Evolutionary conservation across 345 rosid genomes (phyloP), one percentile per base, ranked within the genome.

Genomic region (Psidium friedrichsthalianum): DNA sequence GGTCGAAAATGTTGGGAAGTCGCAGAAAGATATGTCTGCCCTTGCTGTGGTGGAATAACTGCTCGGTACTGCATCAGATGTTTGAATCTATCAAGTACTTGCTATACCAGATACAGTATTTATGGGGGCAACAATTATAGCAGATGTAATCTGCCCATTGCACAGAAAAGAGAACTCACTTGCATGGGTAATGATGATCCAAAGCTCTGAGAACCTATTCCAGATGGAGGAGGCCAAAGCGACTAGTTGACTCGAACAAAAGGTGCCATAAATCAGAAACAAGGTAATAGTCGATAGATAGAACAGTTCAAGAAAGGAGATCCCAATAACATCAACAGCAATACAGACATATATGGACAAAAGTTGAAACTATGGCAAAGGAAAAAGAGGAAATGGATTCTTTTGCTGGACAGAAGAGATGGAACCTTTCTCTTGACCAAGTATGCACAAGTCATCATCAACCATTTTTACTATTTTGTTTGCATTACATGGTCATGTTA

Each of bases 1-100:
- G 94, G 95, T n/a, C 90, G 94, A 89, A 92, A 97, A 88, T 93
- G 98, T 64, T 94, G 96, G 87, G 95, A 90, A 88, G 92, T 88
- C 11, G 89, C 53, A 10, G 95, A 91, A 87, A 92, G 87, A 88
- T 89, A 97, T 82, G 88, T 91, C 84, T 95, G 98, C 25, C 94
- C 94, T 58, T 88, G 98, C 64, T 93, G 98, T 15, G 90, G 82
- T 15, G 94, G 94, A 82, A 86, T 91, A 92, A 90, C 88, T 11
- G 93, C 92, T 87, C 98, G 95, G 91, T 93, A 96, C 98, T 97
- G 94, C 81, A 84, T 25, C 40, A 82, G 59, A 82, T 52, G 57
- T 82, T 27, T 82, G 40, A n/a, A 16, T 84, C 44, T 55, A 49
- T 57, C 29, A 56, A 5, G 51, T 27, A 57, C 69, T n/a, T 83